Evolutionary conservation across 495 filamentous ascomycete genomes (phyloP).

Genomic region (Penicillium pulvis): DNA sequence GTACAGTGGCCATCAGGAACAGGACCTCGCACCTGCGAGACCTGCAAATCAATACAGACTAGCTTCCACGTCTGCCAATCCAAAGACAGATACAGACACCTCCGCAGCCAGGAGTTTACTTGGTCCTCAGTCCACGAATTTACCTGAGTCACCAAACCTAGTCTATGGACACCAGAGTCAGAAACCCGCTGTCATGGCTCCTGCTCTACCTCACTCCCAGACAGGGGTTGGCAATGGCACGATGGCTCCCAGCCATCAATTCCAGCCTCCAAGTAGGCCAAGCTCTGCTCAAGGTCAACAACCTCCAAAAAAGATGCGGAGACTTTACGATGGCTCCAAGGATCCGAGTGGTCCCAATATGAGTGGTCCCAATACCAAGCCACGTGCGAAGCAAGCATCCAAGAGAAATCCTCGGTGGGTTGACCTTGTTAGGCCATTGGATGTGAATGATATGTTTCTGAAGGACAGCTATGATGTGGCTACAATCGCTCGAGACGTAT

Average conservation of each 20-base stretch:
- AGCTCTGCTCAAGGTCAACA: not conserved
- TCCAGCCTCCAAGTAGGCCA: too few species aligned
- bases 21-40: not conserved
- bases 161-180: not conserved
- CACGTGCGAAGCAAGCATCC: not conserved
- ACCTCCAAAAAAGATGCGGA: conserved; percentile 6
- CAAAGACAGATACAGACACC: not conserved
- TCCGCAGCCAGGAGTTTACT: not conserved
- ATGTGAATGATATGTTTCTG: conserved; percentile 43
- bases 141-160: too few species aligned
- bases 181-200: not conserved
- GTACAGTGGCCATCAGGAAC: not conserved
- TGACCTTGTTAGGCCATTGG: conserved; percentile 45
- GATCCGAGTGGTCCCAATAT: not conserved
- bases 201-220: not conserved
- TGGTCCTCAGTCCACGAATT: not conserved
- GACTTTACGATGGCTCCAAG: conserved; percentile 11
- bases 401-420: conserved; percentile 2
- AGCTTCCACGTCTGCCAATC: not conserved
- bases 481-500: conserved; percentile 67
- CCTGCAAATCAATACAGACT: not conserved
- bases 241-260: too few species aligned
- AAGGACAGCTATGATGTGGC: conserved; percentile 56
- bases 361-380: not conserved
- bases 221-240: too few species aligned